Evolutionary conservation across 768 basidiomycete species (phyloP), one percentile per base, ranked within the genome.

Genomic region (Xanthoconium stramineum): DNA sequence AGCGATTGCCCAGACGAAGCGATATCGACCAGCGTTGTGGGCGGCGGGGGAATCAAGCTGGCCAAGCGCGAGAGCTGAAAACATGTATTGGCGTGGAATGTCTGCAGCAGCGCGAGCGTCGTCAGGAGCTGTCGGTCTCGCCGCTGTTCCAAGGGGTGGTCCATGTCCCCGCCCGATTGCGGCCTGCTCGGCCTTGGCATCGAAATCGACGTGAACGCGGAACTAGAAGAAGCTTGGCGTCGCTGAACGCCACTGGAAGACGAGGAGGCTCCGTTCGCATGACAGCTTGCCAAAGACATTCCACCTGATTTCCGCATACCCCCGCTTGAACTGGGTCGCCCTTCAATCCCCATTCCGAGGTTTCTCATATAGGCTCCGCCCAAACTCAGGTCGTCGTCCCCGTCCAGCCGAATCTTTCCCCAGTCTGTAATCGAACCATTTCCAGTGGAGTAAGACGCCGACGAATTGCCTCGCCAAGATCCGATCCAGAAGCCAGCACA

Each of bases 401-500:
- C 87, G 42, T 88, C 86, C 29, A 88, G 72, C 28, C 78, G 75
- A 9, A 88, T 70, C 29, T 70, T 74, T 43, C 83, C 83, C 82
- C 83, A 84, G 53, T 83, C 80, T 14, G 66, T 56, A 42, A 75
- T 72, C 12, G 78, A 67, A 8, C 78, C 79, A 36, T 77, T 71
- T 9, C 71, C 76, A 8, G 79, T 78, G 2, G 82, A 78, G 60
- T 83, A 84, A 2, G 81, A 78, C 50, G 71, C 64, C 1, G 70
- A 60, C 0, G 82, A 78, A 53, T 80, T 78, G 35, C 75, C 74
- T 30, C 85, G 77, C 73, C 79, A 88, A 4, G 80, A 76, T 14
- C 89, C 87, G 63, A 86, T 80, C 89, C 89, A 92, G n/a, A 91
- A 76, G 3, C 88, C 83, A 0, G 89, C 91, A 63, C 91, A 92